Percentiles rank a stretch among this genome's conserved stretches.
phyloP scores from a whole-genome alignment of 2,329 filamentous ascomycete genomes.

The Aspergillus fumigatus region DNA sequence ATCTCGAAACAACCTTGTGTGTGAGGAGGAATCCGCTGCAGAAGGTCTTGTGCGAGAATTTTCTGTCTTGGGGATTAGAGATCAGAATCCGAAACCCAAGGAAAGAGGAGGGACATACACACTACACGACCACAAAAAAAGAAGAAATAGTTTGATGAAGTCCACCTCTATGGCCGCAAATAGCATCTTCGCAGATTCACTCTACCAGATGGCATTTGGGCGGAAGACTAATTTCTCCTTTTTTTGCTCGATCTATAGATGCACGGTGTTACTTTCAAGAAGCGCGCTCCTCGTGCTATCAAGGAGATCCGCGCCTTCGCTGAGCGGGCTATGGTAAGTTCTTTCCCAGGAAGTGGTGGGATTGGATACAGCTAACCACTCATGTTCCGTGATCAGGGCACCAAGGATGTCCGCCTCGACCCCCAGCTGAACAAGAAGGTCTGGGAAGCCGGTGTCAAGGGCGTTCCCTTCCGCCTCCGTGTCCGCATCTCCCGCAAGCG shows the following conservation, averaged over 20 bases:
- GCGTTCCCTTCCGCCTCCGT: conserved; percentile 93
- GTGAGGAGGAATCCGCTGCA: neutral
- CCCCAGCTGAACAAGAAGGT: conserved; percentile 99
- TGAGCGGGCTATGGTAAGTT: conserved; percentile 87
- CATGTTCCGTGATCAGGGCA: conserved; percentile 60
- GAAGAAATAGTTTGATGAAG: conserved; percentile 65
- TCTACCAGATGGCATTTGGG: conserved; percentile 47
- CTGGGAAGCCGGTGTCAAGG: conserved; percentile 99
- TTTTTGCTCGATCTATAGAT: conserved; percentile 57
- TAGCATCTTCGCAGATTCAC: conserved; percentile 17
- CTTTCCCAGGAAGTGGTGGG: neutral
- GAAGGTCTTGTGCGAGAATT: neutral
- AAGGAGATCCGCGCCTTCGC: conserved; percentile 99
- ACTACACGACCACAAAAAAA: conserved; percentile 26
- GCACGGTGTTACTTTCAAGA: conserved; percentile 98
- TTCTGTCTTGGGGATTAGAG: neutral
- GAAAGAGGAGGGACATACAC: conserved; percentile 6
- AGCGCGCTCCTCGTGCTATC: conserved; percentile 95
- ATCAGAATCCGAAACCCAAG: neutral
- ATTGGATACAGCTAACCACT: conserved; percentile 1
- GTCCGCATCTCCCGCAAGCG: conserved; percentile 98
- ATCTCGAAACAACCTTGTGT: neutral
- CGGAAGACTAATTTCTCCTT: conserved; percentile 62
- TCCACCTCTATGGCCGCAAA: conserved; percentile 54
- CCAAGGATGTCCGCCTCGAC: conserved; percentile 94